Percentiles rank a stretch among this genome's conserved stretches.
Evolutionary conservation across 768 basidiomycete species (phyloP).

Genomic region (Epithele typhae): DNA sequence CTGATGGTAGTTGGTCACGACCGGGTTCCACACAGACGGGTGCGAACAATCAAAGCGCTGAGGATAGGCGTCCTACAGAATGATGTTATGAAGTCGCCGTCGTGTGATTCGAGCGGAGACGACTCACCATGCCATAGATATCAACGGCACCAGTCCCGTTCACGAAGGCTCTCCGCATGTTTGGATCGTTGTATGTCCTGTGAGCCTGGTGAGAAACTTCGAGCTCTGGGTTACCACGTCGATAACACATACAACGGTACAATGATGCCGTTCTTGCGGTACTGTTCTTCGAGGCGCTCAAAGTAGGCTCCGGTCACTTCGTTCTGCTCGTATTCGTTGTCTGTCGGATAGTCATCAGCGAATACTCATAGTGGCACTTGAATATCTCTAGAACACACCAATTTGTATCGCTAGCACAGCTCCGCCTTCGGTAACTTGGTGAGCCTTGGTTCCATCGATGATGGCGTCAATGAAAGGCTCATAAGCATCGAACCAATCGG

Average conservation of each 20-base stretch:
- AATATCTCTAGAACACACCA: too few species aligned
- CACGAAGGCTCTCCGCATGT: conserved; percentile 22
- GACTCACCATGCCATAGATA: conserved; percentile 23
- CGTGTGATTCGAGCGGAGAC: not conserved
- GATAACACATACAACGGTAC: conserved; percentile 18
- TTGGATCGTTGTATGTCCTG: conserved; percentile 26
- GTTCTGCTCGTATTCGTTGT: not conserved
- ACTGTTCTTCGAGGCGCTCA: conserved; percentile 15
- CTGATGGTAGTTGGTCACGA: conserved; percentile 56
- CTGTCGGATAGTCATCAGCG: conserved; percentile 20
- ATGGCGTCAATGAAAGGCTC: conserved; percentile 65
- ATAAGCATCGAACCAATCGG: conserved; percentile 70
- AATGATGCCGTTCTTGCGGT: conserved; percentile 26
- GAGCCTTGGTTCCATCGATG: conserved; percentile 51
- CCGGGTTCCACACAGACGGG: conserved; percentile 58
- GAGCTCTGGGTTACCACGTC: not conserved
- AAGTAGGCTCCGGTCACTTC: conserved; percentile 12
- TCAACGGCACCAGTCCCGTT: conserved; percentile 27
- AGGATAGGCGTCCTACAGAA: conserved; percentile 61
- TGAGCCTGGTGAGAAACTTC: not conserved
- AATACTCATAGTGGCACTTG: conserved; percentile 7
- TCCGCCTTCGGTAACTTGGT: conserved; percentile 72
- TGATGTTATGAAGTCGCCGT: not conserved
- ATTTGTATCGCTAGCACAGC: conserved; percentile 46
- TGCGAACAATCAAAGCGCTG: conserved; percentile 80